These are phyloP conservation scores for Aspergillus sp. DNA, from an alignment of 2,329 filamentous ascomycete species.

Conservation along the genomic window DNA sequence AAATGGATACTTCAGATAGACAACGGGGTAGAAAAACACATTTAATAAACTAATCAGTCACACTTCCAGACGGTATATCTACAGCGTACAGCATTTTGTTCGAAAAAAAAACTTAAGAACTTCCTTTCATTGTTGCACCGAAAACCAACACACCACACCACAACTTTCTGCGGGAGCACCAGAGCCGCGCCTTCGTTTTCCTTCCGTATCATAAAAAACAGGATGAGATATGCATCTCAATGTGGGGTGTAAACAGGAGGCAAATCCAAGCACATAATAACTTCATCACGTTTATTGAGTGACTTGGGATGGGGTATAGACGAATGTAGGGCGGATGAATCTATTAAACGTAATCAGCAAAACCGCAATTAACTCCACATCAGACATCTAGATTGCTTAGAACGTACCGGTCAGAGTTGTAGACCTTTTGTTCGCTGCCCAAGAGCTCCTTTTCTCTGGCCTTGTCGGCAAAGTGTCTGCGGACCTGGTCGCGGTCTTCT, in stretches of 20 bases:
- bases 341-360: conserved; percentile 36
- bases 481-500: conserved; percentile 90
- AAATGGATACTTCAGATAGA: conserved; percentile 1
- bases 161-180: no score
- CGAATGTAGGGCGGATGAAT: conserved; percentile 77
- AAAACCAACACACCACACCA: no score
- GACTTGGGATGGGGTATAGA: conserved; percentile 61
- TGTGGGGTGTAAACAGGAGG: no score
- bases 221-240: no score
- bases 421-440: conserved; percentile 77
- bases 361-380: conserved; percentile 5
- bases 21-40: conserved; percentile 4
- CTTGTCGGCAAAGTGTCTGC: conserved; percentile 80
- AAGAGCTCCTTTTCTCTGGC: conserved; percentile 85
- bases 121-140: neutral
- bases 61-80: conserved; percentile 28
- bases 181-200: no score
- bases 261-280: conserved; percentile 5
- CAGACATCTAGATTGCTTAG: neutral
- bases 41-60: conserved; percentile 21
- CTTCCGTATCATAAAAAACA: no score
- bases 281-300: conserved; percentile 48
- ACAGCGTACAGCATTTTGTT: conserved; percentile 19
- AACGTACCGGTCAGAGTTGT: conserved; percentile 79
- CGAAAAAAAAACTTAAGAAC: neutral